Evolutionary conservation across 495 filamentous ascomycete genomes (phyloP).

Genomic region (Astrothelium subdiscretum): DNA sequence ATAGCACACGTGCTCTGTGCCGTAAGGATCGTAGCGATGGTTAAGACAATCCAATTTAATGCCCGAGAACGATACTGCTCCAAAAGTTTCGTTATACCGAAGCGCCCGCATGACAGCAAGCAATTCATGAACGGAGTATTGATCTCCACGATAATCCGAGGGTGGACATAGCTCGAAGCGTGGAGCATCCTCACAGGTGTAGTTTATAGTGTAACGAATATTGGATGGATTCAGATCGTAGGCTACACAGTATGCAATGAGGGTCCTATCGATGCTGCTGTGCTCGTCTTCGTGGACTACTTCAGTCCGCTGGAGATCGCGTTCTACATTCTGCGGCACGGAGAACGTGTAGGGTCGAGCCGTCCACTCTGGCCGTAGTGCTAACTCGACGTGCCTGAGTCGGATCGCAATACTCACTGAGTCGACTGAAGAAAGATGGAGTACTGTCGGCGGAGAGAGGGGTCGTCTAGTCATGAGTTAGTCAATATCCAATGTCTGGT

Average conservation of each 20-base stretch:
- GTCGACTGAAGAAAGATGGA: slow-evolving; percentile 70
- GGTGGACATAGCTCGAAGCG: slow-evolving; percentile 71
- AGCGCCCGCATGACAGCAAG: slow-evolving; percentile 78
- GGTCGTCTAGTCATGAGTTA: slow-evolving; percentile 30
- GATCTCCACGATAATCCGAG: slow-evolving; percentile 37
- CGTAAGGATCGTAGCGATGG: slow-evolving; percentile 47
- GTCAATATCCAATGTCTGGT: slow-evolving; percentile 30
- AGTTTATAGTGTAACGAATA: slow-evolving; percentile 58
- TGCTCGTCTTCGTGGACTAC: slow-evolving; percentile 59
- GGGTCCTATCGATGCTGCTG: slow-evolving; percentile 66
- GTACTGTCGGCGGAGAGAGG: slow-evolving; percentile 45
- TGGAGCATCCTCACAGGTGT: slow-evolving; percentile 66
- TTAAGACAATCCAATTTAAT: slow-evolving; percentile 60
- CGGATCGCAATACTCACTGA: slow-evolving; percentile 65
- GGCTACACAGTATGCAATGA: slow-evolving; percentile 75
- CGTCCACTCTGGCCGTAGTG: slow-evolving; percentile 76
- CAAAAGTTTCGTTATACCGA: slow-evolving; percentile 85
- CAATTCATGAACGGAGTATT: slow-evolving; percentile 64
- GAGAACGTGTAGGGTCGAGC: slow-evolving; percentile 52
- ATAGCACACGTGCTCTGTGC: slow-evolving; percentile 50
- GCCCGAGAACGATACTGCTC: slow-evolving; percentile 69
- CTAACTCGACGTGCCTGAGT: slow-evolving; percentile 61
- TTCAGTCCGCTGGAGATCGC: slow-evolving; percentile 46
- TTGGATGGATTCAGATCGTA: slow-evolving; percentile 38
- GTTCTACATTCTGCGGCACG: slow-evolving; percentile 51